Evolutionary conservation across 768 basidiomycete species (phyloP), one percentile per base, ranked within the genome.

Genomic region (Panus rudis): DNA sequence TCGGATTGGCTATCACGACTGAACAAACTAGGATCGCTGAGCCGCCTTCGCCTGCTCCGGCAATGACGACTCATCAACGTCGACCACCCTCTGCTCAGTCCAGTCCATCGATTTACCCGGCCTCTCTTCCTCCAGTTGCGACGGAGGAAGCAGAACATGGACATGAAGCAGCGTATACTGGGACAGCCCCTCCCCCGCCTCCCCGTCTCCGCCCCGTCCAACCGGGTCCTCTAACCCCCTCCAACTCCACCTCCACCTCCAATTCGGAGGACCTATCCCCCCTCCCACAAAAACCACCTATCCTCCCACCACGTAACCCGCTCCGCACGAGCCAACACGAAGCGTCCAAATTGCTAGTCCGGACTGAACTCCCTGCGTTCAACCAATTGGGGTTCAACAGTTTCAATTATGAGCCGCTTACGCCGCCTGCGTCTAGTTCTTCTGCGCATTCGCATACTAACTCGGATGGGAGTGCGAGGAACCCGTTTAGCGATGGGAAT

Each of bases 401-500:
- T n/a, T 10, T 30, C 28, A 20, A 17, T 14, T 61, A 63, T 46
- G 59, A 58, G 32, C 68, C 67, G 26, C 56, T 65, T 20, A 68
- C 72, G 45, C 69, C 71, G 37, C 66, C 70, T 14, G 57, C 65
- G 22, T 69, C 69, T 37, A 54, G 59, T 33, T 65, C 68, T 26
- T 66, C 66, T n/a, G 57, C 61, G 48, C 25, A 44, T 7, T 47
- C 47, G 4, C 17, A 47, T 4, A 35, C 27, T 12, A 52, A 50
- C 35, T 41, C 37, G 30, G 39, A 35, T 27, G 50, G 50, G 28
- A 47, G 47, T 45, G 42, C 39, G 35, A 24, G 40, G 25, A 39
- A 46, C 42, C 49, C 49, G 34, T 51, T 51, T 25, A 26, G 12
- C 4, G 46, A 51, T 10, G 32, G 11, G n/a, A 11, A 42, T 14